Evolutionary conservation across 1,139 yeast species (phyloP), one percentile per base, ranked within the genome.

Genomic region (Geotrichum candidum): DNA sequence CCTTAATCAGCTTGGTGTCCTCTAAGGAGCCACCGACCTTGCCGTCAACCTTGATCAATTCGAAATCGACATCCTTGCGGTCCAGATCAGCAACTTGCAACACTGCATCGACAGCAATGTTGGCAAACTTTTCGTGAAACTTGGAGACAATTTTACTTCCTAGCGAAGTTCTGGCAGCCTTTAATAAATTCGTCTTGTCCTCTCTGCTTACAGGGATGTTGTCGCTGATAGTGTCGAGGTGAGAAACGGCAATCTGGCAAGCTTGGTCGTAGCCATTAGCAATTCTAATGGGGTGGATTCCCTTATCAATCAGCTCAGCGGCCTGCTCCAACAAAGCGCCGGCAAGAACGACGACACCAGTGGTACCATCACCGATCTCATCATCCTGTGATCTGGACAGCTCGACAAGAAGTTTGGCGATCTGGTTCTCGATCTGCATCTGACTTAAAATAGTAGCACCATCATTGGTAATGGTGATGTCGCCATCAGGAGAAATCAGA

Each of bases 201-300:
- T 70, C 74, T 35, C 65, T 65, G 55, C 73, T 66, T 48, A 76
- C 75, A 15, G 76, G 74, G 59, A 88, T 82, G 54, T 75, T 78
- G 70, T 88, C 95, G 31, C 97, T 88, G 60, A 87, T 84, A 45
- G 74, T 70, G 72, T 94, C 96, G 70, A 95, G 81, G 69, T 87
- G 89, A 18, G 76, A 82, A 59, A 89, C 84, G 38, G 98, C 97
- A 65, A 92, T 83, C 72, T 89, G 90, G 77, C 98, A 92, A 7
- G 99, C 99, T 72, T 89, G 96, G 70, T 95, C 99, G 71, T 88
- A 95, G 27, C 99, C 99, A 75, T 94, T 92, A 65, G 98, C 99
- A 69, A 95, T 86, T 73, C 92, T 88, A 68, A 95, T 90, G 61
- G 99, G 99, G 72, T 95, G 99, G 65, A 95, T 92, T 61, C 98